phyloP scores from a whole-genome alignment of 306 rosid species.

The Oxytropis ochrocephala region DNA sequence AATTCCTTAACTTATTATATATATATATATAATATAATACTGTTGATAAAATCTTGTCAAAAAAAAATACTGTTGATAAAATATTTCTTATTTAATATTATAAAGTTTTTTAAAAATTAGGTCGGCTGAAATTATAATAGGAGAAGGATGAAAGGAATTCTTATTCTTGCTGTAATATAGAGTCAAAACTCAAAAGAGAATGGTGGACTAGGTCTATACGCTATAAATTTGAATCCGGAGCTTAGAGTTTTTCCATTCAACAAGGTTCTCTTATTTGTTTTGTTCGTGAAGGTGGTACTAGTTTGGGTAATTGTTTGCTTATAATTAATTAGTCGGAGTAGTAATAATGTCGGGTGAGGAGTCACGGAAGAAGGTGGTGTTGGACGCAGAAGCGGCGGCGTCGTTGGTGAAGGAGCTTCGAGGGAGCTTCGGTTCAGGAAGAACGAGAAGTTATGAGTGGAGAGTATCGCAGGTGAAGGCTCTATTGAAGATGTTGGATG shows the following conservation, averaged over 20 bases:
- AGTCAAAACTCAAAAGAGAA: background rate
- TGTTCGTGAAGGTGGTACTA: background rate
- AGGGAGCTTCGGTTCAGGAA: slow-evolving; percentile 18
- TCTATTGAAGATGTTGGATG: slow-evolving; percentile 12
- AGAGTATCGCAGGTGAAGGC: slow-evolving; percentile 39
- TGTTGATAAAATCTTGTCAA: no score
- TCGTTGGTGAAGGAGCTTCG: slow-evolving; percentile 28
- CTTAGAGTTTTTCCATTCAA: background rate
- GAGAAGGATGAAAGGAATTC: no score
- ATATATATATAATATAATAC: no score
- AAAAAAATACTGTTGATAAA: no score
- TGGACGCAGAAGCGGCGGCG: slow-evolving; percentile 25
- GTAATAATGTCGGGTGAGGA: slow-evolving; percentile 12
- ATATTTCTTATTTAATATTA: no score
- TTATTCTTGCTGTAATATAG: no score
- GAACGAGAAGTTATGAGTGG: slow-evolving; percentile 35
- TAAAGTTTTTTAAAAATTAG: no score
- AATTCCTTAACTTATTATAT: no score
- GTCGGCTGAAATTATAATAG: no score
- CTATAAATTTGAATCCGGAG: background rate
- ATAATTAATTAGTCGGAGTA: background rate
- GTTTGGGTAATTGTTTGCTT: background rate
- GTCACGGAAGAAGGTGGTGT: slow-evolving; percentile 13
- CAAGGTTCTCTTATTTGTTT: background rate
- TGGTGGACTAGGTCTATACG: background rate